phyloP scores from a whole-genome alignment of 768 basidiomycete species.

The Suillus tomentosus region DNA sequence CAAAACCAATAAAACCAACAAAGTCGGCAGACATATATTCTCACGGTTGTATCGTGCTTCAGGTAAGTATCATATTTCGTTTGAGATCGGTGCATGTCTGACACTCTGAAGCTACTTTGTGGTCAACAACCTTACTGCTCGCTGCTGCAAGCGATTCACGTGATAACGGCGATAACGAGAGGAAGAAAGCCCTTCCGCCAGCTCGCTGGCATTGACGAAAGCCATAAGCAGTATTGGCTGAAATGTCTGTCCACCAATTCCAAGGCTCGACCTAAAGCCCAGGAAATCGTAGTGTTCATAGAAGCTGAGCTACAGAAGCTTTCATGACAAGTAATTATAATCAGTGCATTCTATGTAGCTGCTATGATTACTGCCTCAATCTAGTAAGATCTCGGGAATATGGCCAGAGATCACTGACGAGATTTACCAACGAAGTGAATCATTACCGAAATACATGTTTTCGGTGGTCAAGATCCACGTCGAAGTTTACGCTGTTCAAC shows the following conservation, averaged over 20 bases:
- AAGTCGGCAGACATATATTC: constrained; percentile 36
- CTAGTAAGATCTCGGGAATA: no score
- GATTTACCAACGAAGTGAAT: neutral
- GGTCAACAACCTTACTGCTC: neutral
- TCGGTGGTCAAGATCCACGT: neutral
- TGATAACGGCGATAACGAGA: neutral
- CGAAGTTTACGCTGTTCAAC: neutral
- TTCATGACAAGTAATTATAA: neutral
- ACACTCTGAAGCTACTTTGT: neutral
- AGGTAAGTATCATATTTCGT: constrained; percentile 15
- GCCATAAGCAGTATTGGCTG: neutral
- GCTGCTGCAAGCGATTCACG: neutral
- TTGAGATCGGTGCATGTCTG: no score
- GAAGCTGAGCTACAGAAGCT: neutral
- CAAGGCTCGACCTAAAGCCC: neutral
- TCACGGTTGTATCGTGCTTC: constrained; percentile 38
- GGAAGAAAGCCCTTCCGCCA: neutral
- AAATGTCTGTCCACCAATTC: neutral
- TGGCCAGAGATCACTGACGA: neutral
- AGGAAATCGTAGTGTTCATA: constrained; percentile 1
- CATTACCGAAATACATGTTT: neutral
- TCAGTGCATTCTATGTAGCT: neutral
- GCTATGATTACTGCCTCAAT: neutral
- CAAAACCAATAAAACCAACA: constrained; percentile 18
- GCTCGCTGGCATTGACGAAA: neutral